Evolutionary conservation across 2,329 filamentous ascomycete genomes (phyloP), one percentile per base, ranked within the genome.

Genomic region (Allantophomopsis lycopodina): DNA sequence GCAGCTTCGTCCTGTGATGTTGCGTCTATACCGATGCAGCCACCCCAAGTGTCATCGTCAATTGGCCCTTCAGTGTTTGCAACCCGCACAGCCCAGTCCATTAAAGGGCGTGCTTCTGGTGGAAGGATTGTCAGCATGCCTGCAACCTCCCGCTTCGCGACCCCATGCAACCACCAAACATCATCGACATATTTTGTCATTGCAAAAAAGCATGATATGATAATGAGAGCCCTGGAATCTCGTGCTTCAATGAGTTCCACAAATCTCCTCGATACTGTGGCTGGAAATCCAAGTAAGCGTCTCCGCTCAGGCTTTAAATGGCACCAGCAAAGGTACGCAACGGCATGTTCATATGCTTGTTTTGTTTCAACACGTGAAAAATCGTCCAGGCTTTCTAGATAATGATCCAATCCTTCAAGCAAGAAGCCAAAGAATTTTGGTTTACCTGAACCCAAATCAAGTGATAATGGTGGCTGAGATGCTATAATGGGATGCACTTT

Each of bases 101-200:
- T 54, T 40, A 49, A 53, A 5, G 44, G 42, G 49, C 49, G 52
- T 53, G 53, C 56, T 23, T 50, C 48, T 28, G 35, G 23, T 11
- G 53, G 51, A 4, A 57, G 20, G 7, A 56, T 32, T 11, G 41
- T 41, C n/a, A 46, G 44, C 11, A 57, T 54, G 5, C 78, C 76
- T 52, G 74, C 69, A 13, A 84, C 72, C 48, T 84, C 74, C 40
- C 74, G 69, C 13, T 70, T 68, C 7, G 77, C 71, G 50, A 81
- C 77, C 32, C 79, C 76, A 15, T 75, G 67, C 20, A 83, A 60
- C 79, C 80, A 85, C 80, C 80, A 85, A 14, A 76, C 61, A 12
- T 64, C 57, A 45, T 79, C 73, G 45, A 79, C 63, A 28, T 68
- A 67, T 50, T 78, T 77, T 35, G 82, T 62, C 30, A 79, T 60